phyloP scores from a whole-genome alignment of 148 eudicot species.

The Selenicereus undatus region DNA sequence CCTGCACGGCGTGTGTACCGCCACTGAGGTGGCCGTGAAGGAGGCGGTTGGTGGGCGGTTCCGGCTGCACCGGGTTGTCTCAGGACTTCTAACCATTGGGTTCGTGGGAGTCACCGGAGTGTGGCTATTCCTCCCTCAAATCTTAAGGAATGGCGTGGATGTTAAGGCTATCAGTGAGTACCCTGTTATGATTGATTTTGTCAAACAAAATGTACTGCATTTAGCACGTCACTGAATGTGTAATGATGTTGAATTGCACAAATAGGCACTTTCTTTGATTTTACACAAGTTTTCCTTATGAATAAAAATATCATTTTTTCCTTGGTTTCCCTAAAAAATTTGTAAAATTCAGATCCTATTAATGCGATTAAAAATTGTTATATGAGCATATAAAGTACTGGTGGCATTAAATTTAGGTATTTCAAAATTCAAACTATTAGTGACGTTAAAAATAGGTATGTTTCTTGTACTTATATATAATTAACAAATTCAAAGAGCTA shows the following conservation, averaged over 20 bases:
- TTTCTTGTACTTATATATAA: too few species aligned
- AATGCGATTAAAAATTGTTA: too few species aligned
- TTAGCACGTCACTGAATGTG: not conserved
- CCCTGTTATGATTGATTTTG: conserved; percentile 25
- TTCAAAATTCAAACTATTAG: too few species aligned
- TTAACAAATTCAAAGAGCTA: too few species aligned
- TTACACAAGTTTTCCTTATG: too few species aligned
- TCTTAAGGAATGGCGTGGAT: conserved; percentile 40
- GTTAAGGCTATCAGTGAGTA: conserved; percentile 36
- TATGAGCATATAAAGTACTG: too few species aligned
- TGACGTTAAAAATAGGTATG: too few species aligned
- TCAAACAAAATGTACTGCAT: conserved; percentile 21
- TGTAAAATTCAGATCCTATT: too few species aligned
- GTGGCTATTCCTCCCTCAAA: conserved; percentile 60
- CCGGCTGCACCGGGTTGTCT: conserved; percentile 32
- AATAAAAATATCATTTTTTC: too few species aligned
- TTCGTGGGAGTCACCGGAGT: conserved; percentile 43
- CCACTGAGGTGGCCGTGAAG: conserved; percentile 40
- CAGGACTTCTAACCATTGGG: conserved; percentile 43
- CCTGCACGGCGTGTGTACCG: conserved; percentile 44
- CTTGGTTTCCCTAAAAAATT: too few species aligned
- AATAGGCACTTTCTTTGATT: not conserved
- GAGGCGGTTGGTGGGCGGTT: conserved; percentile 27
- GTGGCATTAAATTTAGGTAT: too few species aligned
- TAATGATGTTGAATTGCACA: not conserved